Conservation (phyloP, 2,329 filamentous ascomycete genomes). For the Cyphellophora europaea region DNA sequence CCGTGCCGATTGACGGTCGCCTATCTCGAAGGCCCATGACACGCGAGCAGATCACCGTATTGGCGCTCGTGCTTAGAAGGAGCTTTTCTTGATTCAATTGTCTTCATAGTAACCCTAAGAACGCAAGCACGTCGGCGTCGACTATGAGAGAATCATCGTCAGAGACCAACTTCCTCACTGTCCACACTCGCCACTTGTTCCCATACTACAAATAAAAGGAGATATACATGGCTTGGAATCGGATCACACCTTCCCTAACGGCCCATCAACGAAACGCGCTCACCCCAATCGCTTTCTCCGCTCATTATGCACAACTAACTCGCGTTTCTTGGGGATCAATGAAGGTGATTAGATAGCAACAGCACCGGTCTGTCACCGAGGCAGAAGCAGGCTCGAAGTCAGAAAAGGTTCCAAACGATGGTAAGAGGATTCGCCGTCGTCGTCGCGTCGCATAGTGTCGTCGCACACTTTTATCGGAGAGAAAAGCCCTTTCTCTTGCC, state of each 20-base stretch:
- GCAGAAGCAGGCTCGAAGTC: slow-evolving; percentile 6
- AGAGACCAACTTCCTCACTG: no score
- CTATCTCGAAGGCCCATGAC: no score
- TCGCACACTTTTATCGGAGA: slow-evolving; percentile 69
- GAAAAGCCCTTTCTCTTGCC: slow-evolving; percentile 99
- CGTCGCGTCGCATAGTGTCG: slow-evolving; percentile 19
- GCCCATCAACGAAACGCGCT: background rate
- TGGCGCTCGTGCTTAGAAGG: no score
- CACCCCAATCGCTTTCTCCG: slow-evolving; percentile 3
- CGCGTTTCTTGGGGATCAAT: slow-evolving; percentile 6
- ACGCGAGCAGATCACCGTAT: no score
- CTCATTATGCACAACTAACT: slow-evolving; percentile 16
- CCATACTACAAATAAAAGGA: slow-evolving; percentile 12
- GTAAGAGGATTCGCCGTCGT: slow-evolving; percentile 13
- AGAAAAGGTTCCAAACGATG: slow-evolving; percentile 5
- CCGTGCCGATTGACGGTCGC: no score
- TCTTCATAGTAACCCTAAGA: no score
- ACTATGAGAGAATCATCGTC: no score
- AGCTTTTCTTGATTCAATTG: no score
- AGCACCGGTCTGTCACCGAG: slow-evolving; percentile 16
- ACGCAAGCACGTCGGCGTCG: no score
- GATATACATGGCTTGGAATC: slow-evolving; percentile 14
- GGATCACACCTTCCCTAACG: slow-evolving; percentile 2
- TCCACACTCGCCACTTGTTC: no score
- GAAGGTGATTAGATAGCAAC: slow-evolving; percentile 13